A percentile compares a stretch with the other conserved stretches of the same genome.
These are phyloP conservation scores for Dendrobium officinale DNA, from an alignment of 106 monocot species.

Conservation along the genomic window DNA sequence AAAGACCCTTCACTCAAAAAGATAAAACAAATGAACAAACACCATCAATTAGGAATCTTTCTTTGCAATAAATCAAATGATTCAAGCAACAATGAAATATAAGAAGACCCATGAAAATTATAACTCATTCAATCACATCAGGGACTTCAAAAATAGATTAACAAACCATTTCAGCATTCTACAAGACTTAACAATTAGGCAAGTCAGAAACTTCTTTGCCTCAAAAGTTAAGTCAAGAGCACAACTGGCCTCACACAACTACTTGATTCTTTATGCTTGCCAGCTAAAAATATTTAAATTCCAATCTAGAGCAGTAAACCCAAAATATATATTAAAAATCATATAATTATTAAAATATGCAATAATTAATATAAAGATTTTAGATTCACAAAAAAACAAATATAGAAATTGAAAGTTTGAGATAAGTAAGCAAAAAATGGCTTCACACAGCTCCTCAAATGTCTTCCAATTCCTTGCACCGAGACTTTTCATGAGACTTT, in stretches of 20 bases:
- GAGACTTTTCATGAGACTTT: background rate
- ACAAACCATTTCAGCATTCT: no score
- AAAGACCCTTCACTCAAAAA: no score
- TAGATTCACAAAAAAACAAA: background rate
- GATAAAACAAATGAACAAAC: no score
- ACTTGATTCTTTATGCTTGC: constrained; percentile 1
- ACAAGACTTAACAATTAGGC: no score
- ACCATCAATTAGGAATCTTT: no score
- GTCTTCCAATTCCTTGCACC: constrained; percentile 5
- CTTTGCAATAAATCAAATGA: no score
- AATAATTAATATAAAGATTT: background rate
- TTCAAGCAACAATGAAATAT: no score
- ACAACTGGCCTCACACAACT: background rate
- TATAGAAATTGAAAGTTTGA: background rate
- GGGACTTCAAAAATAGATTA: no score
- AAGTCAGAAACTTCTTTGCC: background rate
- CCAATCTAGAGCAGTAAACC: background rate
- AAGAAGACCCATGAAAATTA: no score
- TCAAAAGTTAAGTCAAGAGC: background rate
- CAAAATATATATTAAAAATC: background rate
- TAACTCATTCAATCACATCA: no score
- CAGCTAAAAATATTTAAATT: background rate
- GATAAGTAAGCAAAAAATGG: background rate
- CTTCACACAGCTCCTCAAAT: background rate
- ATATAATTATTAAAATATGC: no score